Evolutionary conservation across 1,284 basidiomycete genomes (phyloP), one percentile per base, ranked within the genome.

Genomic region (Cutaneotrichosporon dermatis): DNA sequence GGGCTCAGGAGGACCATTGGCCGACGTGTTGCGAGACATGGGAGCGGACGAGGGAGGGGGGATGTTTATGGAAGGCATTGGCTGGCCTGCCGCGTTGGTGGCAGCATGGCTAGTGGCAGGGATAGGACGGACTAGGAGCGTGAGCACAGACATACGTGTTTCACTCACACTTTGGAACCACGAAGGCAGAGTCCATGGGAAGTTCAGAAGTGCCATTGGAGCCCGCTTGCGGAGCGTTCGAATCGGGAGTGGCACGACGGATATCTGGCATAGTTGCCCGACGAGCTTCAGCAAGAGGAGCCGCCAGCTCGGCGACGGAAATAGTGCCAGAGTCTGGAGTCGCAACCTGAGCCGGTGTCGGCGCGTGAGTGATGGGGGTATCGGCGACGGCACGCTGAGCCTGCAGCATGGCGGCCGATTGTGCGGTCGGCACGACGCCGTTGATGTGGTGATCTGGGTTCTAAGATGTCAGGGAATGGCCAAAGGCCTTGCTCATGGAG

Each of bases 61-160:
- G 43, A 75, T 73, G 36, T 63, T 72, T 69, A 74, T 74, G 7
- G 60, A 55, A 2, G 61, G 45, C 10, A 34, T 44, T 4, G 45
- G 15, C 49, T 39, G 49, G 40, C 57, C 59, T 15, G 41, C 45
- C 6, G 64, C 40, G 10, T 63, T 60, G 5, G 57, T 50, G 8
- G 55, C 58, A 6, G 69, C 68, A 6, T 71, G 67, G 42, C 60
- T 60, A 11, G 61, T 63, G 4, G 74, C 68, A 9, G 65, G 63
- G 4, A 78, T 58, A 7, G 76, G 75, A 11, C 72, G 73, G 69
- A 77, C 73, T 74, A 54, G 4, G 62, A 57, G 57, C 25, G 36
- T 9, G 11, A 46, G 4, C 15, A 25, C 13, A 41, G 7, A 36
- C 42, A 10, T 33, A 34, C 34, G 6, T 13, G 41, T 25, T 7